Conservation (phyloP, 345 rosid species). For the Hevea brasiliensis region DNA sequence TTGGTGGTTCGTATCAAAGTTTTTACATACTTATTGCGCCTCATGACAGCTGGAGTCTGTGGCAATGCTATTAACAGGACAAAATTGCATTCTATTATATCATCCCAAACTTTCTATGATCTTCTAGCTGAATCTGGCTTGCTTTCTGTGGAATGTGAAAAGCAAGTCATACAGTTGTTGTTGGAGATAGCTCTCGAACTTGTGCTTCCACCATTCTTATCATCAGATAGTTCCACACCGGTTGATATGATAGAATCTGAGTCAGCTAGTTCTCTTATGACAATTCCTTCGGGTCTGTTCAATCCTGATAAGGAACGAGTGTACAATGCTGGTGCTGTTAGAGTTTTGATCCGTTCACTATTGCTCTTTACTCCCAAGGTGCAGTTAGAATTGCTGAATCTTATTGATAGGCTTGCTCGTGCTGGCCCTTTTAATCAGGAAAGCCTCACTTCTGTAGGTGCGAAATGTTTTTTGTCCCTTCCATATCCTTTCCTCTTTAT, state of each 20-base stretch:
- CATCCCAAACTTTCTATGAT: slow-evolving; percentile 90
- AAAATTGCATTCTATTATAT: slow-evolving; percentile 73
- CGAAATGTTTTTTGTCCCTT: slow-evolving; percentile 27
- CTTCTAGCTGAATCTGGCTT: slow-evolving; percentile 90
- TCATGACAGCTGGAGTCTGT: slow-evolving; percentile 81
- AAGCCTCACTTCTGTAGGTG: slow-evolving; percentile 91
- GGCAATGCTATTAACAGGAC: slow-evolving; percentile 79
- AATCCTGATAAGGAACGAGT: slow-evolving; percentile 81
- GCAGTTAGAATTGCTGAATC: slow-evolving; percentile 81
- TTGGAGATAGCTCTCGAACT: slow-evolving; percentile 95
- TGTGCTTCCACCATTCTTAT: slow-evolving; percentile 82
- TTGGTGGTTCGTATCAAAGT: slow-evolving; percentile 58
- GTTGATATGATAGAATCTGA: slow-evolving; percentile 48
- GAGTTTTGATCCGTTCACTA: slow-evolving; percentile 78
- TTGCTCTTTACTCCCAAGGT: slow-evolving; percentile 92
- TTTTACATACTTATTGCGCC: slow-evolving; percentile 82
- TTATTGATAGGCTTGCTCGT: slow-evolving; percentile 80
- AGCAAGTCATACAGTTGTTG: slow-evolving; percentile 88
- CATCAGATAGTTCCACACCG: slow-evolving; percentile 52
- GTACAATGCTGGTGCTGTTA: slow-evolving; percentile 86
- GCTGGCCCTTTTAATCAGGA: slow-evolving; percentile 93
- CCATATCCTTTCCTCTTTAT: neutral
- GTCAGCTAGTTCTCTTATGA: slow-evolving; percentile 48
- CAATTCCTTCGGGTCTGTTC: slow-evolving; percentile 57
- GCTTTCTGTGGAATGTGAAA: slow-evolving; percentile 91